Evolutionary conservation across 148 eudicot genomes (phyloP).

Genomic region (Rhododendron kiyosumense): DNA sequence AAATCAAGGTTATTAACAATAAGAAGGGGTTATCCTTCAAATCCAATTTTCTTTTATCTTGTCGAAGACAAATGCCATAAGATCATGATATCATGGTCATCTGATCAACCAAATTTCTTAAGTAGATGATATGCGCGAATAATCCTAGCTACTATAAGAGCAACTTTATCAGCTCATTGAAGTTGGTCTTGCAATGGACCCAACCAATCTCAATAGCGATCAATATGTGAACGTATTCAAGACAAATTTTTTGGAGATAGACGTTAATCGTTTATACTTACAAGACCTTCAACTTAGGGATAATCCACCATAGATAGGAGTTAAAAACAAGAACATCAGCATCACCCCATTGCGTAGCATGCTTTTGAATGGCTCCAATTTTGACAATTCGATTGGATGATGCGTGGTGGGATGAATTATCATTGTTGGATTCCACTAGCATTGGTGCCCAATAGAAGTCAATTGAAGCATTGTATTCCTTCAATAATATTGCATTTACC

Average conservation of each 20-base stretch:
- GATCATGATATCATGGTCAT: too few species aligned
- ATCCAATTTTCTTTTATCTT: not conserved
- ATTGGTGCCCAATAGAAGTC: conserved; percentile 33
- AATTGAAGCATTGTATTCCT: conserved; percentile 31
- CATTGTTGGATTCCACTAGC: conserved; percentile 27
- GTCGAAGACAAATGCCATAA: not conserved
- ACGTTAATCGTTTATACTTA: conserved; percentile 6
- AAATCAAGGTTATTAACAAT: too few species aligned
- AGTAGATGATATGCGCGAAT: not conserved
- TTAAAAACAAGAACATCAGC: conserved; percentile 33
- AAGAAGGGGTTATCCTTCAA: not conserved
- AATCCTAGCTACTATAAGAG: not conserved
- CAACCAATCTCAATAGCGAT: not conserved
- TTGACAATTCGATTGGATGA: conserved; percentile 1
- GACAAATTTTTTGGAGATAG: not conserved
- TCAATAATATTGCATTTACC: not conserved
- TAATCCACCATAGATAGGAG: conserved; percentile 25
- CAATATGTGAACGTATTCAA: not conserved
- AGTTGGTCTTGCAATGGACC: not conserved
- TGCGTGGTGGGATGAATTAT: conserved; percentile 7
- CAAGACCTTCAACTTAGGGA: conserved; percentile 17
- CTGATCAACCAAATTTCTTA: not conserved
- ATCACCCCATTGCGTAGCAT: conserved; percentile 23
- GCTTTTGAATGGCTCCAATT: conserved; percentile 19
- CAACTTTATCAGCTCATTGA: not conserved